Percentiles rank a stretch among this genome's conserved stretches.
phyloP scores from a whole-genome alignment of 2,329 filamentous ascomycete species.

The Fusarium sp. region DNA sequence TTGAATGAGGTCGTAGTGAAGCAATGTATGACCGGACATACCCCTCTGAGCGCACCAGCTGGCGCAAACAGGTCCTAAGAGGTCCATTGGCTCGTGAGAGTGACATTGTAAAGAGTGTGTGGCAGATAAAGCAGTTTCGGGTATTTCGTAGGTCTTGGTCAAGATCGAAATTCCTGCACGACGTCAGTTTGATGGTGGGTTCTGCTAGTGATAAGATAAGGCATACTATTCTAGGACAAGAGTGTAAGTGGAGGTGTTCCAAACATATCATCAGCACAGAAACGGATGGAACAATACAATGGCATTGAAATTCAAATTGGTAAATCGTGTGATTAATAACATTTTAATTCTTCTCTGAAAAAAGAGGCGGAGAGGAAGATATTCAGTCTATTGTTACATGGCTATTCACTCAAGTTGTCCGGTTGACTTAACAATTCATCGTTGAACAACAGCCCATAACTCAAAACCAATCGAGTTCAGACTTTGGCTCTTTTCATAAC shows the following conservation, averaged over 20 bases:
- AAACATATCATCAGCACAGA: neutral
- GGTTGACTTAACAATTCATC: neutral
- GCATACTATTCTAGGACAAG: neutral
- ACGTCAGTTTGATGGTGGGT: conserved; percentile 40
- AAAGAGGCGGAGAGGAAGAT: accelerated
- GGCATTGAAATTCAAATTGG: neutral
- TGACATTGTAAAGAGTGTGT: conserved; percentile 31
- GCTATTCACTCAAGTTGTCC: neutral
- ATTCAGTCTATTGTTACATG: neutral
- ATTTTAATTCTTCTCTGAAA: neutral
- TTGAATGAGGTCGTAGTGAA: neutral
- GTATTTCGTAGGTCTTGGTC: neutral
- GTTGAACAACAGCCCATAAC: neutral
- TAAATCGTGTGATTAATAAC: accelerated
- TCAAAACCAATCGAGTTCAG: neutral
- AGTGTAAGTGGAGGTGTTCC: neutral
- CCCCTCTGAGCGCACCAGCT: conserved; percentile 43
- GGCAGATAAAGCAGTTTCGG: neutral
- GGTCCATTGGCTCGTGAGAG: conserved; percentile 44
- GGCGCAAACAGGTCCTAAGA: conserved; percentile 37
- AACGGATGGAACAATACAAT: neutral
- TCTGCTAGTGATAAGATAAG: conserved; percentile 46
- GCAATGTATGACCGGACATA: conserved; percentile 7
- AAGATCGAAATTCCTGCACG: conserved; percentile 39
- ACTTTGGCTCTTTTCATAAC: neutral